Evolutionary conservation across 129 eudicot species (phyloP).

Genomic region (Heracleum sosnowskyi): DNA sequence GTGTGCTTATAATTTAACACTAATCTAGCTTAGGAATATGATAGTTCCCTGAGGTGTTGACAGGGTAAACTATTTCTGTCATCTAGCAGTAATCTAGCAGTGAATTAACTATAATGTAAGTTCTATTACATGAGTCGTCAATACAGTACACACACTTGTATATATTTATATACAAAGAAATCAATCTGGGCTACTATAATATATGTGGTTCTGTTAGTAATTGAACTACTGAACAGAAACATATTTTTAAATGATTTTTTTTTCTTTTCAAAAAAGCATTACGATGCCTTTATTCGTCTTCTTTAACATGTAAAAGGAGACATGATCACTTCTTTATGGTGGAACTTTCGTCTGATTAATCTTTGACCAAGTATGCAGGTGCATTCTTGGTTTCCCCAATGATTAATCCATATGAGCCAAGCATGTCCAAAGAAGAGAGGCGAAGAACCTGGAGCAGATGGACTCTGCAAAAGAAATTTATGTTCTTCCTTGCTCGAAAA

Average conservation of each 20-base stretch:
- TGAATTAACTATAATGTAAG: background rate
- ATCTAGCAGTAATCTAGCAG: background rate
- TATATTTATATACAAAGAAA: background rate
- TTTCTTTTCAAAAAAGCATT: background rate
- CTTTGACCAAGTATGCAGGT: constrained; percentile 43
- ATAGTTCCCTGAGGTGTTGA: background rate
- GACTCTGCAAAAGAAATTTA: constrained; percentile 49
- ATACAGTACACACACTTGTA: background rate
- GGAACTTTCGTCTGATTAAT: background rate
- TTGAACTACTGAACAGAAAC: background rate
- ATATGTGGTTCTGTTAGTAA: background rate
- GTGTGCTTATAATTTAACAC: background rate
- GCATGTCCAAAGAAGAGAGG: constrained; percentile 68
- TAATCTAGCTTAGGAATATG: background rate
- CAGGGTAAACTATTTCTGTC: background rate
- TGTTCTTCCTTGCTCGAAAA: constrained; percentile 62
- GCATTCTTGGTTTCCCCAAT: constrained; percentile 81
- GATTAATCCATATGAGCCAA: constrained; percentile 81
- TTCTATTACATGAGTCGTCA: background rate
- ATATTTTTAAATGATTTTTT: background rate
- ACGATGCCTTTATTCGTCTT: background rate
- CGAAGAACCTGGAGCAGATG: constrained; percentile 65
- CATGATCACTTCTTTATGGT: background rate
- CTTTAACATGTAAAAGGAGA: background rate
- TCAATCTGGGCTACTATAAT: background rate